phyloP scores from a whole-genome alignment of 1,139 yeast genomes.

The Taphrina communis region DNA sequence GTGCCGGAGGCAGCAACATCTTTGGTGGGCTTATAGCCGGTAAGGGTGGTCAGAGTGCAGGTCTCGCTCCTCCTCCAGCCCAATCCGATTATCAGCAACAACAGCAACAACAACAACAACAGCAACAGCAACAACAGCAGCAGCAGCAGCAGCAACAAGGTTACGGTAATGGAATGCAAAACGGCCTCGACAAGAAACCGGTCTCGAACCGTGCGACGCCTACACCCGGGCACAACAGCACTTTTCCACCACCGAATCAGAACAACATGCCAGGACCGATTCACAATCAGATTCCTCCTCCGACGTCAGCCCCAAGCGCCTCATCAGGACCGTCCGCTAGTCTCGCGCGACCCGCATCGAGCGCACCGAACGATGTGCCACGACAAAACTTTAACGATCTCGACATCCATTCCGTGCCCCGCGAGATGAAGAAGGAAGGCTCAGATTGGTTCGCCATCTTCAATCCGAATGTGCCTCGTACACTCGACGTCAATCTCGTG shows the following conservation, averaged over 20 bases:
- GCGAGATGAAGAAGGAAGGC: conserved; percentile 74
- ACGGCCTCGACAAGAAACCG: conserved; percentile 32
- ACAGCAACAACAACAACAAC: conserved; percentile 44
- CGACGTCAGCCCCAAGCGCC: conserved; percentile 44
- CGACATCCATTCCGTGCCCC: conserved; percentile 39
- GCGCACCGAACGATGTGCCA: conserved; percentile 37
- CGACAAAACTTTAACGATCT: conserved; percentile 34
- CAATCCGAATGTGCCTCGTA: conserved; percentile 81
- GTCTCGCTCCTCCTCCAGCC: conserved; percentile 39
- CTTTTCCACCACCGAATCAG: conserved; percentile 39
- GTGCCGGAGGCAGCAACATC: conserved; percentile 50
- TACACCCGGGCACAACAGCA: conserved; percentile 26
- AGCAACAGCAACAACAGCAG: conserved; percentile 44
- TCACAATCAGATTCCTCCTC: conserved; percentile 34
- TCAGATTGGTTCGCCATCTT: conserved; percentile 88
- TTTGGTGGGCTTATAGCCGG: conserved; percentile 53
- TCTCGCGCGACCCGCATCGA: conserved; percentile 16
- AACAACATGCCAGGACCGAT: conserved; percentile 15
- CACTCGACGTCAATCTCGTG: conserved; percentile 82
- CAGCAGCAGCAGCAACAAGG: conserved; percentile 44
- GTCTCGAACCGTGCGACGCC: conserved; percentile 33
- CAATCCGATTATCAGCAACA: conserved; percentile 36
- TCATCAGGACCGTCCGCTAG: conserved; percentile 45
- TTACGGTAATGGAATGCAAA: conserved; percentile 17
- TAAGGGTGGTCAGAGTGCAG: conserved; percentile 49